Percentiles rank a stretch among this genome's conserved stretches.
These are phyloP conservation scores for Apiotrichum porosum DNA, from an alignment of 1,284 basidiomycete genomes.

Conservation along the genomic window DNA sequence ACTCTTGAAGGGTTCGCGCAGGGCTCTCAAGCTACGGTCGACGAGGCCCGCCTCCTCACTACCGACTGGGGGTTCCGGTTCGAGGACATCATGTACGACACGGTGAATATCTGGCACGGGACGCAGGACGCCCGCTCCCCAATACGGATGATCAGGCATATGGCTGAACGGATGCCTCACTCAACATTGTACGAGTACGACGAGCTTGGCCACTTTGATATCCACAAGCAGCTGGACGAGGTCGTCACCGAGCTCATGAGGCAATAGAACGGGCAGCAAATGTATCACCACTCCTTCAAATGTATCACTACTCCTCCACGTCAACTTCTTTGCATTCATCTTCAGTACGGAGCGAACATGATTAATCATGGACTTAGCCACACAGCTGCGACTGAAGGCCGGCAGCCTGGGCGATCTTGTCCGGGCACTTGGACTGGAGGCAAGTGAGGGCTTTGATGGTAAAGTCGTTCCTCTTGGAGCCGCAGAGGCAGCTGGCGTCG, in stretches of 20 bases:
- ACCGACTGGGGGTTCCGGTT: conserved; percentile 6
- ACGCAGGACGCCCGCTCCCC: conserved; percentile 4
- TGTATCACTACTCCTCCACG: too few relatives aligned
- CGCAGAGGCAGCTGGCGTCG: too few relatives aligned
- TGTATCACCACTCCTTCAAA: too few relatives aligned
- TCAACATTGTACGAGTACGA: not conserved
- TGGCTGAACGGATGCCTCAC: conserved; percentile 7
- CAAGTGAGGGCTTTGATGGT: too few relatives aligned
- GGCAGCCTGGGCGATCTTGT: too few relatives aligned
- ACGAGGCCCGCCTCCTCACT: conserved; percentile 10
- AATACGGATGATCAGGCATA: not conserved
- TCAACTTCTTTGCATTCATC: too few relatives aligned
- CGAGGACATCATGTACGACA: not conserved
- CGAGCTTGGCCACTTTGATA: conserved; percentile 9
- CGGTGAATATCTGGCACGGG: conserved; percentile 13
- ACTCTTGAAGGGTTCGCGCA: conserved; percentile 6
- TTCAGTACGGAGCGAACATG: too few relatives aligned
- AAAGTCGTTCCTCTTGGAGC: too few relatives aligned
- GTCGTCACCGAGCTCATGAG: not conserved
- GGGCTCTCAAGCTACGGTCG: not conserved
- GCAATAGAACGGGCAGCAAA: too few relatives aligned
- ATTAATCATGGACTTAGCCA: too few relatives aligned
- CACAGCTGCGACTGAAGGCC: too few relatives aligned
- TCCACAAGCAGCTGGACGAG: not conserved
- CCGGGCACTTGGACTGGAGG: too few relatives aligned